These are phyloP conservation scores for Chlorella variabilis DNA, from an alignment of 163 green algal species.

Conservation along the genomic window DNA sequence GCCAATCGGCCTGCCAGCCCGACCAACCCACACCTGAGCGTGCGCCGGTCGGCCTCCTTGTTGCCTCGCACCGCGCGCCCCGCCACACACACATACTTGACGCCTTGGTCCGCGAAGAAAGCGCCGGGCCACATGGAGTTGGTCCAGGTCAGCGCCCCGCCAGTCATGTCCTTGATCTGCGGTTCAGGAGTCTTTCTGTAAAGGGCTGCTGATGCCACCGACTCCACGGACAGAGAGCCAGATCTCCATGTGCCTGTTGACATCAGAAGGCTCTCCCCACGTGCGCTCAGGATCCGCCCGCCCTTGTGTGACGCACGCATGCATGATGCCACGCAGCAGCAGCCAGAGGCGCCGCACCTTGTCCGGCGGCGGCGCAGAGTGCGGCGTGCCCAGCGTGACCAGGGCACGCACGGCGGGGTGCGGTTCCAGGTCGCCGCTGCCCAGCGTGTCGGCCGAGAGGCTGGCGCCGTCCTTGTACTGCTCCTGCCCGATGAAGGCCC, in stretches of 20 bases:
- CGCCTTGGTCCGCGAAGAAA: constrained; percentile 43
- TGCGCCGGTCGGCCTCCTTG: constrained; percentile 17
- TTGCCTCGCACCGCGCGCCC: constrained; percentile 52
- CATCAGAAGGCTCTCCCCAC: too few species aligned
- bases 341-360: constrained; percentile 25
- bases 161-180: constrained; percentile 47
- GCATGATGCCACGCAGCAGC: too few species aligned
- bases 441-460: constrained; percentile 9
- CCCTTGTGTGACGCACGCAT: too few species aligned
- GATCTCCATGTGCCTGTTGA: too few species aligned
- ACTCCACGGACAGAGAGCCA: too few species aligned
- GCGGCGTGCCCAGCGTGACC: constrained; percentile 63
- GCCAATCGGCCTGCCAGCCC: too few species aligned
- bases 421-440: constrained; percentile 31
- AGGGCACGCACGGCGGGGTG: constrained; percentile 46
- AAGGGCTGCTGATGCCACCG: too few species aligned
- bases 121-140: constrained; percentile 58
- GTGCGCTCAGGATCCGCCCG: too few species aligned
- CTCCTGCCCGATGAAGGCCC: constrained; percentile 53
- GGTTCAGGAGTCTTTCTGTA: too few species aligned
- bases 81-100: constrained; percentile 59
- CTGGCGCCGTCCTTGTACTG: constrained; percentile 30
- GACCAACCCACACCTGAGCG: too few species aligned
- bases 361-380: constrained; percentile 36
- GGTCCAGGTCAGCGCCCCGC: constrained; percentile 59